Evolutionary conservation across 106 monocot genomes (phyloP), one percentile per base, ranked within the genome.

Genomic region (Xerophyta viscosa): DNA sequence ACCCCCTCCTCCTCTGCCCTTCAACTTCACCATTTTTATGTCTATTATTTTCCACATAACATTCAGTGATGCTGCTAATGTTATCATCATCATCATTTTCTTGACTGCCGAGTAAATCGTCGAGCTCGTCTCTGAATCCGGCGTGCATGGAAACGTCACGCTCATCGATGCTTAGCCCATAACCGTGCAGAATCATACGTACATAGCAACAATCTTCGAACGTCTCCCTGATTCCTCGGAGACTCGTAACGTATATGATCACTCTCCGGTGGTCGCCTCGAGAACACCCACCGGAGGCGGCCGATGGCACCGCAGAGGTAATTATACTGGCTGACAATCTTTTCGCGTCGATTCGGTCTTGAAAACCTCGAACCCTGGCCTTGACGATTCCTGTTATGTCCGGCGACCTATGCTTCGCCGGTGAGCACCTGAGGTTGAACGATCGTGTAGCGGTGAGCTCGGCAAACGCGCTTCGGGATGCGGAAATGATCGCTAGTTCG

Each of bases 91-190:
- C 11, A 6, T 36, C 11, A 6, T 36, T 36, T 36, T 36, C 11
- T 36, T 36, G 33, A n/a, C 33, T 36, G 33, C 33, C 7, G 22
- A 54, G 62, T 21, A 67, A 10, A 41, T 60, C 50, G 2, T 42
- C 2, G 31, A 76, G 47, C 57, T 76, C 76, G 11, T 71, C 71
- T 24, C 20, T 66, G 41, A 71, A 76, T 2, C 53, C 67, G n/a
- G 27, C 13, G 28, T 81, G 54, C 81, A 81, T 81, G 7, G 71
- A 76, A 2, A 81, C 67, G 27, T 81, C 81, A 26, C 81, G 71
- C 60, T 81, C 76, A 39, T 81, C 81, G 15, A 81, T 41, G 13
- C 59, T 14, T 1, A 76, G 52, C 4, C 67, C 59, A 45, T 76
- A 68, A 2, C 63, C 76, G 31, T 30, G 67, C 29, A 81, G 49